Evolutionary conservation across 1,139 yeast species (phyloP).

Genomic region (Yamadazyma conglobata): DNA sequence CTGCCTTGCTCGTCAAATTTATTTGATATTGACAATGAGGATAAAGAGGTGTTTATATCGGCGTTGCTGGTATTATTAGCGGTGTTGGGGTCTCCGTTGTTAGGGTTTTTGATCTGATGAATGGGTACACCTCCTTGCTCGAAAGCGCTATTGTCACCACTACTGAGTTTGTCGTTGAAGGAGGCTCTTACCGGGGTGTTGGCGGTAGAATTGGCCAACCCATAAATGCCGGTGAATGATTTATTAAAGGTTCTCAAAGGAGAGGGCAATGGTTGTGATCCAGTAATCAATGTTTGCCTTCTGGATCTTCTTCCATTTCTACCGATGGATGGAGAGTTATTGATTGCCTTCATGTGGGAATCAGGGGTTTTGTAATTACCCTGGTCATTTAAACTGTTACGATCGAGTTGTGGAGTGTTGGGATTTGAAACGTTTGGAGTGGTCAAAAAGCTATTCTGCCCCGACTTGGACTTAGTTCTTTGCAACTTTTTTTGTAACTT

Average conservation of each 20-base stretch:
- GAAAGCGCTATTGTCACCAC: slow-evolving; percentile 9
- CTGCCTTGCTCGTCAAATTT: slow-evolving; percentile 10
- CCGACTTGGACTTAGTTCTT: slow-evolving; percentile 22
- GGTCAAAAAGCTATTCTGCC: slow-evolving; percentile 17
- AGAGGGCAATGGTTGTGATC: slow-evolving; percentile 82
- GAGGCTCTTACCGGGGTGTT: slow-evolving; percentile 38
- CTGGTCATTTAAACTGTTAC: slow-evolving; percentile 1
- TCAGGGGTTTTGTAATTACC: slow-evolving; percentile 9
- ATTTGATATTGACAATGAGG: slow-evolving; percentile 42
- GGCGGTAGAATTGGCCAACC: slow-evolving; percentile 38
- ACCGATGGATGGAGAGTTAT: slow-evolving; percentile 38
- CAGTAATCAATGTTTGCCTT: slow-evolving; percentile 75
- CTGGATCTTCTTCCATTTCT: slow-evolving; percentile 57
- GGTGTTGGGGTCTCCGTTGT: slow-evolving; percentile 6
- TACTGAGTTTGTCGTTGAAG: slow-evolving; percentile 14
- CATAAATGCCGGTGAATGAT: slow-evolving; percentile 37
- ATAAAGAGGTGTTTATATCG: slow-evolving; percentile 34
- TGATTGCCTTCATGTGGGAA: slow-evolving; percentile 8
- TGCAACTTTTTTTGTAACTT: slow-evolving; percentile 38
- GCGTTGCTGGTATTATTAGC: slow-evolving; percentile 8
- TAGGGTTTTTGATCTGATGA: slow-evolving; percentile 14
- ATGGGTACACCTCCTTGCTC: slow-evolving; percentile 12
- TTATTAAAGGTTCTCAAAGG: slow-evolving; percentile 54
- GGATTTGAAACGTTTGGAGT: slow-evolving; percentile 14
- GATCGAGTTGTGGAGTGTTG: slow-evolving; percentile 14